A percentile compares a stretch with the other conserved stretches of the same genome.
These are phyloP conservation scores for Oryza longistaminata DNA, from an alignment of 176 grass and related monocot genomes.

Conservation along the genomic window DNA sequence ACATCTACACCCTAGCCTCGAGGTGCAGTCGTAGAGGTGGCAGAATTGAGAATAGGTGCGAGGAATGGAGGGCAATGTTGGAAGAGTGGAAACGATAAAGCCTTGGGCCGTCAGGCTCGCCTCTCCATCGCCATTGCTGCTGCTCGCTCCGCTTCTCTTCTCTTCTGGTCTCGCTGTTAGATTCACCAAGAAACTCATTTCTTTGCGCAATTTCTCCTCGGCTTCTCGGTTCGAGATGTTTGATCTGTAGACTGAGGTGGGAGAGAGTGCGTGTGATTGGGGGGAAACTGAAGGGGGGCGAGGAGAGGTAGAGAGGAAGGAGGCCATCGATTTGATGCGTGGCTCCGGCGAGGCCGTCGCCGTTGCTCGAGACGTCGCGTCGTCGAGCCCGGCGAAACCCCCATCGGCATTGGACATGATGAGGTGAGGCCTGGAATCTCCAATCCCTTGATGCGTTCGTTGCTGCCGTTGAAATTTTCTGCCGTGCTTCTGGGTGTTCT, in stretches of 20 bases:
- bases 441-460: slow-evolving; percentile 5
- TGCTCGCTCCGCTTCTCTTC: slow-evolving; percentile 34
- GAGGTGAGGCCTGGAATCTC: slow-evolving; percentile 40
- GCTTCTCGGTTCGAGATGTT: slow-evolving; percentile 17
- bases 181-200: slow-evolving; percentile 28
- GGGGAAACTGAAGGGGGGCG: not conserved
- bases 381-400: slow-evolving; percentile 47
- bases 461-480: not conserved
- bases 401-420: slow-evolving; percentile 61
- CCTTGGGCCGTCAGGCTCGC: slow-evolving; percentile 29
- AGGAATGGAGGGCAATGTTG: slow-evolving; percentile 29
- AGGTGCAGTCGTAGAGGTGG: not conserved
- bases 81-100: slow-evolving; percentile 48
- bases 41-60: not conserved
- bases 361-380: slow-evolving; percentile 44
- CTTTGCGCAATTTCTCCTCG: slow-evolving; percentile 33
- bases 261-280: not conserved
- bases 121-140: slow-evolving; percentile 46
- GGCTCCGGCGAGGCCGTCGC: slow-evolving; percentile 41
- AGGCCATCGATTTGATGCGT: slow-evolving; percentile 49
- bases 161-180: slow-evolving; percentile 23
- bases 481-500: not conserved
- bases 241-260: slow-evolving; percentile 40
- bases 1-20: not conserved
- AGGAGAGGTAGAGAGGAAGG: not conserved